Base-by-base conservation (phyloP, 495 filamentous ascomycete genomes). In the Aspergillus ellipticus region DNA sequence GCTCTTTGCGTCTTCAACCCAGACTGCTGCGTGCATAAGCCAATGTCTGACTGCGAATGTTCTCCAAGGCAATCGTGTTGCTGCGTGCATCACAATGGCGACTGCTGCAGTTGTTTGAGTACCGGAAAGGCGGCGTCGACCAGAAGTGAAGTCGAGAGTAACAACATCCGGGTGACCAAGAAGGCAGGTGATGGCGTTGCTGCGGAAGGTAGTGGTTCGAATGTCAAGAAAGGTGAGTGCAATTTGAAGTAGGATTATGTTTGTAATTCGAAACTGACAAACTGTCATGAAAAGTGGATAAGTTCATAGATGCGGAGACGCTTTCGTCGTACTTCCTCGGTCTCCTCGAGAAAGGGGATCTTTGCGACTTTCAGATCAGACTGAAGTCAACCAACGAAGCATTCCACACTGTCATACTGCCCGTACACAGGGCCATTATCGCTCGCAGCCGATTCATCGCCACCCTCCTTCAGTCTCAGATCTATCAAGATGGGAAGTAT, bases 11-110 rank as follows among this genome's bases (percentile, higher is more conserved):
- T 45, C 4, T 66, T 59, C 47, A 49, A 62, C 10, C 45, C 16
- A 1, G 5, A 26, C 2, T 63, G 63, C 49, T 66, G 63, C 31
- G 57, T 66, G 15, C 63, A 66, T 47, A 43, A 33, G 16, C 47
- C 43, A 20, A 1, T 33, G 2, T 7, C 19, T n/a, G 28, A 26
- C 13, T 62, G 57, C 20, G 37, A 35, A 4, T 66, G 63, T 42
- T 49, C 59, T 16, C 49, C 54, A 42, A 53, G 29, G 7, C 26
- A 28, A 17, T 58, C 63, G 2, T 66, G 63, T 49, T 66, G 63
- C 42, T 66, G 60, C 46, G 13, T 55, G 10, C 63, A 66, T 33
- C 59, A 65, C 22, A n/a, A 37, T 10, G 62, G 62, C 5, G 62
- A 65, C 50, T 65, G 62, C 33, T 65, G 62, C 21, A 10, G 42